Conservation (phyloP, 192 early-diverging fungal species). For the Dissophora globulifera region DNA sequence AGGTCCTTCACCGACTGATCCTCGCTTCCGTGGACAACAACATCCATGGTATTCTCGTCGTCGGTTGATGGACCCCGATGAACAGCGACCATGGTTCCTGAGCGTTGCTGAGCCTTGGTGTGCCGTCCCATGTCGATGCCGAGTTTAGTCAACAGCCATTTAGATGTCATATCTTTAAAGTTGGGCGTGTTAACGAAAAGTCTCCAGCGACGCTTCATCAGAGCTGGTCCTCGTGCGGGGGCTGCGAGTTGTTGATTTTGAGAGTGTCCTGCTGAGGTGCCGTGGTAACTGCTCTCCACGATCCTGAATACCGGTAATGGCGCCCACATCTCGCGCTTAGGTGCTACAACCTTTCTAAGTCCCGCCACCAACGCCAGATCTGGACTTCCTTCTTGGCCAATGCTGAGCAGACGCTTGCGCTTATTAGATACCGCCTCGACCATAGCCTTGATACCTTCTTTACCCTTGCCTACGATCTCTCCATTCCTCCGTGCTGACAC, state of each 20-base stretch:
- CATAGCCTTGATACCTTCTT: conserved; percentile 24
- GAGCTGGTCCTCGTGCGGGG: neutral
- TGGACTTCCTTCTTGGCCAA: conserved; percentile 28
- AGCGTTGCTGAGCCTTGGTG: conserved; percentile 25
- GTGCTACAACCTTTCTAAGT: conserved; percentile 30
- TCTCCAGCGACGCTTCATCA: conserved; percentile 23
- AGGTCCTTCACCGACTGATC: conserved; percentile 24
- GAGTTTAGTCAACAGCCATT: conserved; percentile 43
- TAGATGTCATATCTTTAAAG: conserved; percentile 33
- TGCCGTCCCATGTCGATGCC: conserved; percentile 32
- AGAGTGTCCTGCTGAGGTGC: neutral
- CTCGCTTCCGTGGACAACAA: conserved; percentile 34
- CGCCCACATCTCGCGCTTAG: conserved; percentile 34
- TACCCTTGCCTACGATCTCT: neutral
- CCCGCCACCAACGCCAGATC: conserved; percentile 29
- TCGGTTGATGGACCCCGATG: conserved; percentile 5
- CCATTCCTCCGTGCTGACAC: neutral
- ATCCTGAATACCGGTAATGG: conserved; percentile 27
- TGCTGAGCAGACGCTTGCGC: conserved; percentile 28
- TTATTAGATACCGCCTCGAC: conserved; percentile 16
- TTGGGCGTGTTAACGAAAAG: conserved; percentile 30
- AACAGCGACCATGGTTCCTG: conserved; percentile 30
- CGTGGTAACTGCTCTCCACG: conserved; percentile 15
- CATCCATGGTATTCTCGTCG: conserved; percentile 9
- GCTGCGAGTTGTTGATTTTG: neutral